Evolutionary conservation across 805 yeast genomes (phyloP).

Genomic region (Cyberlindnera americana): DNA sequence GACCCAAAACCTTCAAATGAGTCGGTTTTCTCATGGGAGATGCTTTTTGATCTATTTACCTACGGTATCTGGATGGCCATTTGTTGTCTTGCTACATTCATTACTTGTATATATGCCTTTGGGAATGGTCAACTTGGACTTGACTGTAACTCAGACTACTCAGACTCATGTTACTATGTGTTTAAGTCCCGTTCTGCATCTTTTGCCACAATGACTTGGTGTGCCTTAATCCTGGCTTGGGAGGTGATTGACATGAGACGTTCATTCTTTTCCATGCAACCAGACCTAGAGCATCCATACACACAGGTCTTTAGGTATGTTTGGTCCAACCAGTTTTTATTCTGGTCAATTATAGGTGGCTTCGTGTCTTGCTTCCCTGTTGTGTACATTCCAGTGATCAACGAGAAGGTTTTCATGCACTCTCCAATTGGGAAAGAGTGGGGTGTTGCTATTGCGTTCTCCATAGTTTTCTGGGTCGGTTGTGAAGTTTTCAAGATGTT

Average conservation of each 20-base stretch:
- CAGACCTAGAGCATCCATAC: conserved; percentile 52
- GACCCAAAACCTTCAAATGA: conserved; percentile 57
- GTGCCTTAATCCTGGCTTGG: conserved; percentile 79
- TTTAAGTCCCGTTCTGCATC: conserved; percentile 74
- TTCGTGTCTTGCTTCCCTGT: conserved; percentile 73
- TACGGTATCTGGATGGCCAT: conserved; percentile 76
- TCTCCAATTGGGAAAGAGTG: conserved; percentile 71
- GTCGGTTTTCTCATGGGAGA: conserved; percentile 62
- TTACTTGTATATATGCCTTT: conserved; percentile 60
- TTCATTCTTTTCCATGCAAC: conserved; percentile 69
- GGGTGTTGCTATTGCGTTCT: conserved; percentile 66
- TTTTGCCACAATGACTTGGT: conserved; percentile 83
- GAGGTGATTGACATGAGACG: conserved; percentile 71
- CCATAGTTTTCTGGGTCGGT: conserved; percentile 52
- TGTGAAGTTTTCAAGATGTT: conserved; percentile 65
- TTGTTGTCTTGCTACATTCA: conserved; percentile 64
- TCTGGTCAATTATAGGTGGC: conserved; percentile 77
- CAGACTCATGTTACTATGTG: conserved; percentile 53
- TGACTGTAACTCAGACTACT: conserved; percentile 52
- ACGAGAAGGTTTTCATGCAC: conserved; percentile 71
- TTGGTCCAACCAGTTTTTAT: conserved; percentile 71
- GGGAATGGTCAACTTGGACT: conserved; percentile 65
- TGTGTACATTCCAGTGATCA: conserved; percentile 85
- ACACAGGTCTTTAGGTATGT: conserved; percentile 60
- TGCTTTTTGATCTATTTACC: conserved; percentile 62